These are phyloP conservation scores for Cokeromyces recurvatus DNA, from an alignment of 371 early-diverging fungal species.

Conservation along the genomic window DNA sequence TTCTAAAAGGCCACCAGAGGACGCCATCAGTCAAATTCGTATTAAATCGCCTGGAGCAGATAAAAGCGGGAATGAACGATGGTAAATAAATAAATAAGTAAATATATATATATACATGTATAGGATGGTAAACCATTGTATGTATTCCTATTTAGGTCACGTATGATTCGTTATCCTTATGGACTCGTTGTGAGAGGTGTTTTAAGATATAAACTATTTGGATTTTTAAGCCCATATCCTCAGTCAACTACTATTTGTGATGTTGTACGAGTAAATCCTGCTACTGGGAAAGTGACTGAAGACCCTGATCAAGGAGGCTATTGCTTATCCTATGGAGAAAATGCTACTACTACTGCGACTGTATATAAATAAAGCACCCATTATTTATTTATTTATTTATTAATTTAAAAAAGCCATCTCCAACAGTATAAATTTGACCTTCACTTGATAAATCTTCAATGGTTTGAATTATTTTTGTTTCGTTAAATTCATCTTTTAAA, in stretches of 20 bases:
- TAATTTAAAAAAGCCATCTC: too few species aligned
- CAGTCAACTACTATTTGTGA: conserved; percentile 42
- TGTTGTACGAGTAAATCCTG: conserved; percentile 43
- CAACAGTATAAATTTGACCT: too few species aligned
- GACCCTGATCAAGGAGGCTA: conserved; percentile 35
- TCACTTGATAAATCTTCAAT: too few species aligned
- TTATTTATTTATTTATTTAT: too few species aligned
- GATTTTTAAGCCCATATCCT: conserved; percentile 9
- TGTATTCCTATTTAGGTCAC: conserved; percentile 25
- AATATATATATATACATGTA: neutral
- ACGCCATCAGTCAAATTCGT: conserved; percentile 51
- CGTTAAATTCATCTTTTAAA: too few species aligned
- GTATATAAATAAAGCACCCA: too few species aligned
- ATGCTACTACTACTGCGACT: neutral
- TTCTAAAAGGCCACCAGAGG: neutral
- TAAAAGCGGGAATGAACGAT: conserved; percentile 45
- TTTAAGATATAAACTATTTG: conserved; percentile 48
- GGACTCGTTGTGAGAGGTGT: conserved; percentile 63
- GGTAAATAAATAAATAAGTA: conserved; percentile 9
- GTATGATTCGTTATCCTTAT: conserved; percentile 56
- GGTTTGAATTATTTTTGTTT: too few species aligned
- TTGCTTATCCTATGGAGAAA: conserved; percentile 14
- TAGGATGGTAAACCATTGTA: too few species aligned
- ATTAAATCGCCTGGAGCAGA: conserved; percentile 64
- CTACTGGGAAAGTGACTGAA: conserved; percentile 27